These are phyloP conservation scores for Xanthoconium stramineum DNA, from an alignment of 768 basidiomycete species.

Conservation along the genomic window DNA sequence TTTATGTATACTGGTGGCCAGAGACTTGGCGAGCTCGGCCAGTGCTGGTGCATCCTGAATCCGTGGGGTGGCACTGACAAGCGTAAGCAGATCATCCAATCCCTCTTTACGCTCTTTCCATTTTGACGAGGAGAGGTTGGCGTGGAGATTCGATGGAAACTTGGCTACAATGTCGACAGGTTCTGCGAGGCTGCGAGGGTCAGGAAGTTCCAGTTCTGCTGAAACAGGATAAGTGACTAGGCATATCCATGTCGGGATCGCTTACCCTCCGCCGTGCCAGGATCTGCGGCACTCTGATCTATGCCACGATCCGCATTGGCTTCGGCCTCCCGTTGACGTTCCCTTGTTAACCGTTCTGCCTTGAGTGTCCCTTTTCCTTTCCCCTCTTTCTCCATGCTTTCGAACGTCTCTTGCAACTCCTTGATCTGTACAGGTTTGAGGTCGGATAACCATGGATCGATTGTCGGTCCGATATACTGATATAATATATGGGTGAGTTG, in stretches of 20 bases:
- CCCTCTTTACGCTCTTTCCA: constrained; percentile 98
- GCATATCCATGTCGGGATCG: background rate
- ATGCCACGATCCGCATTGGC: constrained; percentile 36
- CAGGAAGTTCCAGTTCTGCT: constrained; percentile 53
- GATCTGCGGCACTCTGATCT: constrained; percentile 36
- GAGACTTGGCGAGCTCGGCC: constrained; percentile 67
- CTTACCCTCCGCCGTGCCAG: constrained; percentile 54
- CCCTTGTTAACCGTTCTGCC: constrained; percentile 75
- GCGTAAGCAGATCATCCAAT: constrained; percentile 73
- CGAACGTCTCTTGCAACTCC: constrained; percentile 90
- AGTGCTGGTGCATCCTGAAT: constrained; percentile 81
- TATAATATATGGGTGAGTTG: constrained; percentile 74
- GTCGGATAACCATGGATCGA: constrained; percentile 82
- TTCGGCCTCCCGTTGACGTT: constrained; percentile 70
- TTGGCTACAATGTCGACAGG: constrained; percentile 74
- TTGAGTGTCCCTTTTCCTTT: constrained; percentile 81
- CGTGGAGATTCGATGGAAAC: constrained; percentile 71
- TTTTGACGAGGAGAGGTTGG: constrained; percentile 81
- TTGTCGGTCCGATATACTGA: constrained; percentile 79
- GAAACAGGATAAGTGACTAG: constrained; percentile 10
- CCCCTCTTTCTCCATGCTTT: constrained; percentile 75
- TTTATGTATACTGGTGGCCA: constrained; percentile 76
- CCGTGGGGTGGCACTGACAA: constrained; percentile 66
- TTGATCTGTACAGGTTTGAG: constrained; percentile 97
- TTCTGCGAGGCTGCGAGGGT: constrained; percentile 79